These are phyloP conservation scores for Casaregolazyma lundiana DNA, from an alignment of 1,139 yeast genomes.

Conservation along the genomic window DNA sequence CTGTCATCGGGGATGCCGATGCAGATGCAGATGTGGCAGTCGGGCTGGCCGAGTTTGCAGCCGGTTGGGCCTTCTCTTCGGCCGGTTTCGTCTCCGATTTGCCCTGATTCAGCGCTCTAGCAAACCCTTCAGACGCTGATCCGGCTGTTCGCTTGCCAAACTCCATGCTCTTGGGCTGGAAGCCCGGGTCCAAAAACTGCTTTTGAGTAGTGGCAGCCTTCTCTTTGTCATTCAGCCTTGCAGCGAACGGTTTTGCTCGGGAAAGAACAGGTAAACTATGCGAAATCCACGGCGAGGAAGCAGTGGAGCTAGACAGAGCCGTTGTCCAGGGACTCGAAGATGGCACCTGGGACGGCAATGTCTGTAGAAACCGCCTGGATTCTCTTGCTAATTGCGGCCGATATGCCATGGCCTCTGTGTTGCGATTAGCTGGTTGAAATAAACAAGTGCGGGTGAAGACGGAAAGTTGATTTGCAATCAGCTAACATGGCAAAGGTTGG, in stretches of 20 bases:
- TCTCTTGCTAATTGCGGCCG: conserved; percentile 5
- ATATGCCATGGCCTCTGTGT: conserved; percentile 3
- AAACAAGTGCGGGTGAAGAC: not conserved
- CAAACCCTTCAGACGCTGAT: conserved; percentile 4
- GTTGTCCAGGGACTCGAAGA: not conserved
- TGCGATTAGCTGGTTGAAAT: not conserved
- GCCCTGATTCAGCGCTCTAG: conserved; percentile 2
- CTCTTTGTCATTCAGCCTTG: conserved; percentile 4
- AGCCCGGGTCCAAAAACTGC: conserved; percentile 4
- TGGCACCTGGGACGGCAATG: conserved; percentile 6
- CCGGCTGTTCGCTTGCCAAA: conserved; percentile 1
- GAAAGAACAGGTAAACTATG: conserved; percentile 6
- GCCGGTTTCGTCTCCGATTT: not conserved
- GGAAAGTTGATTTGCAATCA: not conserved
- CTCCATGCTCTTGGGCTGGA: conserved; percentile 5
- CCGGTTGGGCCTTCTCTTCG: not conserved
- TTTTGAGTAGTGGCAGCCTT: conserved; percentile 1
- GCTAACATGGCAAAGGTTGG: not conserved
- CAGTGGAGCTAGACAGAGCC: conserved; percentile 5
- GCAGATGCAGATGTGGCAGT: conserved; percentile 1
- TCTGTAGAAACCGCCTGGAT: conserved; percentile 17
- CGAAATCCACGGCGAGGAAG: conserved; percentile 10
- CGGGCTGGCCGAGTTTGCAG: not conserved
- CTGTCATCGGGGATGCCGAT: conserved; percentile 14
- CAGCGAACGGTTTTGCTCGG: conserved; percentile 10